Base-by-base conservation (phyloP, 2,329 filamentous ascomycete genomes). In the Colletotrichum sp. region DNA sequence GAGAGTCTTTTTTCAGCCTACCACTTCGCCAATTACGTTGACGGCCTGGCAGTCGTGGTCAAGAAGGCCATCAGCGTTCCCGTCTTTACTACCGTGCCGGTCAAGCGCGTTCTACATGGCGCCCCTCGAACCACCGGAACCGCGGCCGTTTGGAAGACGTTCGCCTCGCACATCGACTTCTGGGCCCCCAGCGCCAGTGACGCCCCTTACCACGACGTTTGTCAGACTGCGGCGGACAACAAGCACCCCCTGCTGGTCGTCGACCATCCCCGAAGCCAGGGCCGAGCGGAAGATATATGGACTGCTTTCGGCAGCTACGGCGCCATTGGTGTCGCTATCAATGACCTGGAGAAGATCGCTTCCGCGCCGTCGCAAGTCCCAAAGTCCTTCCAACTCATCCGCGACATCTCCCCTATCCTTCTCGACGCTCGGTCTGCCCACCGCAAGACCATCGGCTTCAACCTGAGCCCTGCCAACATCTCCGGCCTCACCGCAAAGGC, bases 1-100 rank as follows among this genome's bases (percentile, higher is more conserved):
- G 39, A 49, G 10, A 12, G 39, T n/a, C 18, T 49, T 0, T 49
- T 49, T 8, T n/a, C 39, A 5, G 0, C 0, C 9, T 49, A 0
- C 1, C 39, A 49, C 39, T 49, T 49, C 18, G 39, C 39, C 9
- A n/a, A 18, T 3, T 18, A 44, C 16, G 2, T 44, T 18, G 5
- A 44, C 36, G 8, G 36, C 16, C 36, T 44, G 36, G 36, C 36
- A 18, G 3, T 44, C 36, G 1, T 18, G 8, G 16, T 44, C 39
- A 49, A 49, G 18, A 49, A 49, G 18, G 39, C 39, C 9, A n/a
- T 49, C 9, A n/a, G 18, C 5, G 18, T 49, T n/a, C 39, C 39
- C 2, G 39, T 49, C 2, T 49, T 49, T 12, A 49, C 18, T 1
- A 49, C 39, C 1, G 9, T 49, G 8, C 39, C 39, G 0, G 39